Conservation (phyloP, 805 yeast genomes). For the Candida qinlingensis region DNA sequence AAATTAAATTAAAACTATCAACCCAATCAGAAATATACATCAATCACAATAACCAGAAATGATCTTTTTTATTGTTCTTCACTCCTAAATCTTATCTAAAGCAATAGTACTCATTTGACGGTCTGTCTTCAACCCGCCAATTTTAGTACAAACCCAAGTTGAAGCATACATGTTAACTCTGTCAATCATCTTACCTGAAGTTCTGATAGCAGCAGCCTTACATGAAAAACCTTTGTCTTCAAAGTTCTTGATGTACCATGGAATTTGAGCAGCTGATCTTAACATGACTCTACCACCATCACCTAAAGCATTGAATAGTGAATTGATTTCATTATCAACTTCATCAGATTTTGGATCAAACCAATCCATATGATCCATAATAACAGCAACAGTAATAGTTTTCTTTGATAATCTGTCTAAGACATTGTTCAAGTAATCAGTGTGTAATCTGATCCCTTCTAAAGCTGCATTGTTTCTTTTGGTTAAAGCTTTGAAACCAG, state of each 20-base stretch:
- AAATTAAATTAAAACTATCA: no score
- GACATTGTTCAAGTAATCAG: conserved; percentile 74
- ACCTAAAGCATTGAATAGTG: conserved; percentile 55
- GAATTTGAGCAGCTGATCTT: conserved; percentile 66
- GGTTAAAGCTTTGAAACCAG: conserved; percentile 49
- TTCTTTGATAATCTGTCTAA: conserved; percentile 56
- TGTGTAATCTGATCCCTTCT: conserved; percentile 69
- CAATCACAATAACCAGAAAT: background rate
- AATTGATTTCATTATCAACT: conserved; percentile 60
- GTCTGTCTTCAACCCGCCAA: conserved; percentile 8
- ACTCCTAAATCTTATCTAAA: conserved; percentile 9
- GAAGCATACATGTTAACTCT: conserved; percentile 86
- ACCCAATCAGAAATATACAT: background rate
- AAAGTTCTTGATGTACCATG: conserved; percentile 74
- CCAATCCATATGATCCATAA: conserved; percentile 95
- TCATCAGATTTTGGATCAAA: conserved; percentile 62
- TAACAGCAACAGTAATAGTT: conserved; percentile 69
- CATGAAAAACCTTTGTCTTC: conserved; percentile 64
- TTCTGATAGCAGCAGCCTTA: conserved; percentile 64
- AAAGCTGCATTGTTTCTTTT: conserved; percentile 42
- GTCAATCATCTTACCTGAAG: conserved; percentile 62
- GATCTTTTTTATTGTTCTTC: background rate
- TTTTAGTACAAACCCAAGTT: conserved; percentile 76
- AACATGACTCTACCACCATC: conserved; percentile 70
- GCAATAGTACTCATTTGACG: conserved; percentile 25